Conservation (phyloP, 352 stramenopile genomes). For the Pythium aquatile region DNA sequence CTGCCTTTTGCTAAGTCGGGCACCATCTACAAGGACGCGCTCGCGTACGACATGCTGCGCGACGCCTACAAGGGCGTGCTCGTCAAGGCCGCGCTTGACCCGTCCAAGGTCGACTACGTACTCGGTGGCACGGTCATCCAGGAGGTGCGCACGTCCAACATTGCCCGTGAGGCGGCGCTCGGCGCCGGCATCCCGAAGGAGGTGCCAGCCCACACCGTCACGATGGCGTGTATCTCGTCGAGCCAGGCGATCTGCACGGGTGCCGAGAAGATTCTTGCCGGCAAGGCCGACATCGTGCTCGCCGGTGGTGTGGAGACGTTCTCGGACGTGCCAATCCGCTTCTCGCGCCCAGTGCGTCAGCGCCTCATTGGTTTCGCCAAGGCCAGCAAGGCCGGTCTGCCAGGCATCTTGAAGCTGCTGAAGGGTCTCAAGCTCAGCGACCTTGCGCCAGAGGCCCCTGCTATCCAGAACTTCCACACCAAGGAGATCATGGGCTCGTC, state of each 20-base stretch:
- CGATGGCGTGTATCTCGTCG: slow-evolving; percentile 95
- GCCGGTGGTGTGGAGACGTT: slow-evolving; percentile 97
- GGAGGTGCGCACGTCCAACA: slow-evolving; percentile 97
- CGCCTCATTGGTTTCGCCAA: slow-evolving; percentile 87
- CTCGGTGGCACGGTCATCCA: slow-evolving; percentile 96
- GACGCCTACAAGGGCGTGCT: slow-evolving; percentile 96
- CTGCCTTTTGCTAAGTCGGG: slow-evolving; percentile 95
- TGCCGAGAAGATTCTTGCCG: slow-evolving; percentile 95
- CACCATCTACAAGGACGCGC: slow-evolving; percentile 96
- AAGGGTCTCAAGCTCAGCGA: slow-evolving; percentile 93
- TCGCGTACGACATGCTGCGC: slow-evolving; percentile 97
- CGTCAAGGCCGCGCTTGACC: slow-evolving; percentile 94
- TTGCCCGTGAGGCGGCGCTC: slow-evolving; percentile 94
- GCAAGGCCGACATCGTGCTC: slow-evolving; percentile 94
- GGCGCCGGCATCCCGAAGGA: slow-evolving; percentile 94
- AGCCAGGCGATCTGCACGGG: slow-evolving; percentile 93
- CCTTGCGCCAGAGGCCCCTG: slow-evolving; percentile 92
- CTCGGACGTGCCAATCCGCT: slow-evolving; percentile 97
- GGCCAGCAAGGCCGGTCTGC: slow-evolving; percentile 93
- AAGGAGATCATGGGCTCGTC: slow-evolving; percentile 98
- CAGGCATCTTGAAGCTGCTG: slow-evolving; percentile 89
- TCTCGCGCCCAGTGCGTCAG: slow-evolving; percentile 87
- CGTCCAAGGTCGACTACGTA: slow-evolving; percentile 96
- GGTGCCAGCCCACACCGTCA: slow-evolving; percentile 96
- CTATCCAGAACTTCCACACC: slow-evolving; percentile 99